Base-by-base conservation (phyloP, 1,284 basidiomycete genomes). In the Naganishia sp. region DNA sequence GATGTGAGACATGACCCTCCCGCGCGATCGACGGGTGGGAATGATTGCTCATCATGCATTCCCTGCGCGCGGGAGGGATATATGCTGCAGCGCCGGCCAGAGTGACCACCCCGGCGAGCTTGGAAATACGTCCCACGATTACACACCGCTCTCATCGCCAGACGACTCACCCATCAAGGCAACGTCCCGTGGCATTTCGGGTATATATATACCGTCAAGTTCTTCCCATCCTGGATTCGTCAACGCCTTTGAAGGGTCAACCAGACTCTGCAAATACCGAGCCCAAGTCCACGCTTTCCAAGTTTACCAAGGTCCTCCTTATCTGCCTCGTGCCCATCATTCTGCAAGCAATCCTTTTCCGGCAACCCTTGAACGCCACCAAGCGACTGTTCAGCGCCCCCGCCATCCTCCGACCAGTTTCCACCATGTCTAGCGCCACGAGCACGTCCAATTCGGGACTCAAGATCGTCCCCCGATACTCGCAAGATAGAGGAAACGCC, bases 401-500 rank as follows among this genome's bases (percentile, higher is more conserved):
- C 25, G 3, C 45, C 25, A 49, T 44, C 23, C 36, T 56, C 6
- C 52, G 53, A 21, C 25, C 65, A 53, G 52, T 28, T 15, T 50
- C 56, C 21, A 60, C 65, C 49, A 66, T 59, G 50, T 49, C 55
- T n/a, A n/a, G 44, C 28, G 13, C 44, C 28, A 9, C 64, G 18
- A 50, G 49, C 49, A 33, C 64, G 3, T 18, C 46, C 56, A 64
- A 64, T 11, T 23, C 48, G 28, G 44, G n/a, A 18, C 23, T 67
- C n/a, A 67, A 64, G 50, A 50, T 67, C 66, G 46, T 49, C 16
- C 64, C 59, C 13, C 57, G 68, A 25, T 55, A 56, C 31, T 90
- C 86, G 72, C 74, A 86, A 65, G 85, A 88, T 55, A 84, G 92
- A 49, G 92, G 91, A 9, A 80, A 88, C 63, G 89, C 89, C 15